Conservation (phyloP, 768 basidiomycete genomes). For the Lactarius sp. region DNA sequence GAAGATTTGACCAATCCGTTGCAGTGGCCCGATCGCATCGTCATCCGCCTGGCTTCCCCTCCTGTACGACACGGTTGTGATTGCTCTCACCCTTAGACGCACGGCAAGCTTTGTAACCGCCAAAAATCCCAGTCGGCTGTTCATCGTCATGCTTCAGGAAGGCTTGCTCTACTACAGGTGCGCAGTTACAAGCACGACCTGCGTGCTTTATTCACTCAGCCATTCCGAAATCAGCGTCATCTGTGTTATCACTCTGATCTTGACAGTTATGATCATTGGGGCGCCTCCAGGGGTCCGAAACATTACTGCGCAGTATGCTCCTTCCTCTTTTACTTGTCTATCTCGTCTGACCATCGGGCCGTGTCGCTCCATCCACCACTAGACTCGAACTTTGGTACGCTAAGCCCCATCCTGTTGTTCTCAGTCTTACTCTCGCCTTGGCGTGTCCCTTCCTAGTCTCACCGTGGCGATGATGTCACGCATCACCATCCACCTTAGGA, state of each 20-base stretch:
- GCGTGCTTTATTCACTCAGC: background rate
- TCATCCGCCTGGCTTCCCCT: conserved; percentile 42
- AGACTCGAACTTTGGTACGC: conserved; percentile 17
- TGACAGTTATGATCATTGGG: conserved; percentile 37
- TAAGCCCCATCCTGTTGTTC: no score
- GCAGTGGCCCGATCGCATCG: conserved; percentile 31
- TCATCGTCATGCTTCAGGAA: conserved; percentile 16
- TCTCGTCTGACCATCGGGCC: background rate
- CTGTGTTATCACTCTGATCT: conserved; percentile 35
- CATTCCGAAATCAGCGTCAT: conserved; percentile 32
- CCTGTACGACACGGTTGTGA: conserved; percentile 37
- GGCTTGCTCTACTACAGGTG: conserved; percentile 21
- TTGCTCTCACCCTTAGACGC: conserved; percentile 34
- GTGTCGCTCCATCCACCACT: no score
- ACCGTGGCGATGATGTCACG: conserved; percentile 60
- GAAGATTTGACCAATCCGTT: background rate
- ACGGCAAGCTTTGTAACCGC: conserved; percentile 23
- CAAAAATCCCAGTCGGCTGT: conserved; percentile 1
- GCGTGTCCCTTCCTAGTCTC: background rate
- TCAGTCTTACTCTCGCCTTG: background rate
- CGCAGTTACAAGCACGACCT: background rate
- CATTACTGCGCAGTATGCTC: conserved; percentile 34
- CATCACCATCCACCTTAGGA: background rate
- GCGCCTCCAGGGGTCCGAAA: conserved; percentile 34
- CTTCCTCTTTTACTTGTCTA: background rate